Evolutionary conservation across 495 filamentous ascomycete genomes (phyloP).

Genomic region (Penicillium flavigenum): DNA sequence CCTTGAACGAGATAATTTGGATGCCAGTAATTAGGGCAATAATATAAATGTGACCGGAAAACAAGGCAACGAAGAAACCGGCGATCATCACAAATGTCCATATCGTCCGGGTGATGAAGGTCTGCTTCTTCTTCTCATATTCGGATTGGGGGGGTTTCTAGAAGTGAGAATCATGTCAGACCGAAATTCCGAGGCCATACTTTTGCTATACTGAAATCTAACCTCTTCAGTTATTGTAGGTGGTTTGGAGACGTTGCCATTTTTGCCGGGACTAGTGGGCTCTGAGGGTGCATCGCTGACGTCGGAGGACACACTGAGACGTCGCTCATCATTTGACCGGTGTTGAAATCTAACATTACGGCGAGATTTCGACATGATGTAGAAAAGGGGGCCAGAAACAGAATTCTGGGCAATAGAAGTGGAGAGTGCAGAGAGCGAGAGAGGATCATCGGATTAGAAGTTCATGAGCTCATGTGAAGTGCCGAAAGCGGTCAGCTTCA

Average conservation of each 20-base stretch:
- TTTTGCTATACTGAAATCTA: slow-evolving; percentile 7
- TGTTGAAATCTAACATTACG: slow-evolving; percentile 83
- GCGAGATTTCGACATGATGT: slow-evolving; percentile 68
- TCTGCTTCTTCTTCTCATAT: slow-evolving; percentile 98
- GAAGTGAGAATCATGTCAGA: slow-evolving; percentile 15
- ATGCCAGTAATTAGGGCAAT: slow-evolving; percentile 87
- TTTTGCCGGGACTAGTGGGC: slow-evolving; percentile 54
- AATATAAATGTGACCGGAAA: slow-evolving; percentile 95
- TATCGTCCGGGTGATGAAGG: slow-evolving; percentile 95
- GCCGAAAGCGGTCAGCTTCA: slow-evolving; percentile 25
- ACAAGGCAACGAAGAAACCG: slow-evolving; percentile 85
- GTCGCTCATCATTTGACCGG: slow-evolving; percentile 57
- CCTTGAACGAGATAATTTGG: slow-evolving; percentile 97
- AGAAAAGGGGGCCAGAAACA: slow-evolving; percentile 15
- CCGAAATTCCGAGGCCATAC: not conserved
- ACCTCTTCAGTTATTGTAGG: slow-evolving; percentile 54
- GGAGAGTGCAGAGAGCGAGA: slow-evolving; percentile 27
- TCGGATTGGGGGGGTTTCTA: slow-evolving; percentile 61
- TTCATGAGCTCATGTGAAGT: slow-evolving; percentile 30
- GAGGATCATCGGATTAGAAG: slow-evolving; percentile 23
- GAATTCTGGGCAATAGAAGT: slow-evolving; percentile 13
- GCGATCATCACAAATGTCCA: slow-evolving; percentile 99
- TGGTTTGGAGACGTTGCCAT: slow-evolving; percentile 43
- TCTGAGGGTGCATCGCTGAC: slow-evolving; percentile 73
- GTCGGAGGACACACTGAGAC: slow-evolving; percentile 71